Percentiles rank a stretch among this genome's conserved stretches.
Conservation (phyloP, 2,329 filamentous ascomycete species). For the Neonectria punicea region DNA sequence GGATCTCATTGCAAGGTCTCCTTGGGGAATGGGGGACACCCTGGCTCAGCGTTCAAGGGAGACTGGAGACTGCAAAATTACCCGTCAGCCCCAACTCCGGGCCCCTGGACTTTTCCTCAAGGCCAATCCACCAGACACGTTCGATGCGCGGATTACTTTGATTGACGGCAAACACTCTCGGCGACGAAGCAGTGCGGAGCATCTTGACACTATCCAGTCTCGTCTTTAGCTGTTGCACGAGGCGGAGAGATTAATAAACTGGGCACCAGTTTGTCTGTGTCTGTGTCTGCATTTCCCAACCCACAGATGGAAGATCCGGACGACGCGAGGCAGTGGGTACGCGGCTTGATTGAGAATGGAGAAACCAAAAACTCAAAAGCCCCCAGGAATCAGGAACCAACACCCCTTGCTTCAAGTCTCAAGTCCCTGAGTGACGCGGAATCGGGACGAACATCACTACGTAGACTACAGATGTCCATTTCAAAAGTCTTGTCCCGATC, state of each 20-base stretch:
- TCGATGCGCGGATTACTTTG: background rate
- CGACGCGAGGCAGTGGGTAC: background rate
- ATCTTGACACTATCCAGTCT: background rate
- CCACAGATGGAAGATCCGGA: background rate
- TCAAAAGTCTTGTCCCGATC: too few relatives aligned
- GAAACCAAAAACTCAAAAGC: background rate
- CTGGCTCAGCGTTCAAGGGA: background rate
- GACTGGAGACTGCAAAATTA: conserved; percentile 1
- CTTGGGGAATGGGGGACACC: conserved; percentile 13
- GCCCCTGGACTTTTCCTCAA: background rate
- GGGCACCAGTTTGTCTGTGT: too few relatives aligned
- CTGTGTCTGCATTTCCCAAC: too few relatives aligned
- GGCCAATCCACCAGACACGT: background rate
- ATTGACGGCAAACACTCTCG: background rate
- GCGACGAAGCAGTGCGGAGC: background rate
- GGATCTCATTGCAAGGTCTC: conserved; percentile 7
- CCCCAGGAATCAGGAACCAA: background rate
- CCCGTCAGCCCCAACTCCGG: conserved; percentile 16
- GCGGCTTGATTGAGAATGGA: background rate
- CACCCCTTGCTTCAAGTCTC: background rate
- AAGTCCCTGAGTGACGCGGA: background rate
- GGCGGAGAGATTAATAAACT: background rate
- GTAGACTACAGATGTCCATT: too few relatives aligned
- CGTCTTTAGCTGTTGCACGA: background rate
- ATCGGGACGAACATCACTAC: background rate